Evolutionary conservation across 2,329 filamentous ascomycete species (phyloP), one percentile per base, ranked within the genome.

Genomic region (Xylaria sp.): DNA sequence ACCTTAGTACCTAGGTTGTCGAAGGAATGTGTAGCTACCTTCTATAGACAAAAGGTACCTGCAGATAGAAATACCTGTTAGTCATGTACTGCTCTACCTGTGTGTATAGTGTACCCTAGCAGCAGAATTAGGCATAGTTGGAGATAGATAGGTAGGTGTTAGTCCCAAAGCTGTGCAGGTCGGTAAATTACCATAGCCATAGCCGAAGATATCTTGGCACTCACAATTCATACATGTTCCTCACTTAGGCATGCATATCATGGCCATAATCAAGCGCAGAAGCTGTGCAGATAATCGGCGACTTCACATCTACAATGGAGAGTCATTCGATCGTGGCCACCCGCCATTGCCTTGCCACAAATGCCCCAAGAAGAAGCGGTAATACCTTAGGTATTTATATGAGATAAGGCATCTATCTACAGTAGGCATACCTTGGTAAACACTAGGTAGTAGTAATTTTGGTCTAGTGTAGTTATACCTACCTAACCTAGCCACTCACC

Each of bases 251-350:
- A 4, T 27, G 24, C 24, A 62, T 21, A 54, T n/a, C 14, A 36
- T 36, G 9, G 24, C 30, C 48, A 42, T 60, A 36, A 32, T 21
- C 14, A 19, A 36, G 60, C 19, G 42, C 42, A 34, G 54, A 48
- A 59, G 48, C 27, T 27, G 62, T 59, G 63, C 58, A 55, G 51
- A 45, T 50, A 54, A 56, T 63, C 55, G 30, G 63, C 54, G 30
- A 62, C 34, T 57, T 62, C 39, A 58, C 42, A 48, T 34, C 39
- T 50, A 64, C 12, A 17, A 36, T 42, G n/a, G 42, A 57, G 36
- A 61, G 57, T 58, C 27, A 62, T 56, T 61, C 21, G 42, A 58
- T 67, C 61, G 67, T 69, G 67, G 67, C 64, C 32, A 45, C 45
- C n/a, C 54, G 4, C n/a, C 36, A 69, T 67, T 69, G 64, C 59